Conservation (phyloP, 495 filamentous ascomycete genomes). For the Penicillium subrubescens region DNA sequence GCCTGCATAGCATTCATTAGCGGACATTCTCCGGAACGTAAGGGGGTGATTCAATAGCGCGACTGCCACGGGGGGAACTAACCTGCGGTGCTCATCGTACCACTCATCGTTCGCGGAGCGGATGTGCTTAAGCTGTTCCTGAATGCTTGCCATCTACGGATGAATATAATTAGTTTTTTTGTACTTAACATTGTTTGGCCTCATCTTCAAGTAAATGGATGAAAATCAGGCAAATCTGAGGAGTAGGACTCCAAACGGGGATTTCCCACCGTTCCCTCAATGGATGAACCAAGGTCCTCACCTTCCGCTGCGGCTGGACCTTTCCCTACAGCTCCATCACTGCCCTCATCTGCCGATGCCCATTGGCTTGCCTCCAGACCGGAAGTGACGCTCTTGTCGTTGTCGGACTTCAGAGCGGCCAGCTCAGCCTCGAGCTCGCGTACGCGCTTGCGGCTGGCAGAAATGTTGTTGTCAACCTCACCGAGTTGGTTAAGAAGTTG, state of each 20-base stretch:
- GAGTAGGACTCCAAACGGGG: constrained; percentile 43
- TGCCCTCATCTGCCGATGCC: constrained; percentile 39
- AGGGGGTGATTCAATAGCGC: background rate
- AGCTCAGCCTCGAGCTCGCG: constrained; percentile 52
- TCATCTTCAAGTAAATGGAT: constrained; percentile 38
- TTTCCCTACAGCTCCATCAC: constrained; percentile 34
- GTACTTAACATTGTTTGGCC: constrained; percentile 15
- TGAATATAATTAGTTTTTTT: constrained; percentile 25
- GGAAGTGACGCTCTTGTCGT: constrained; percentile 27
- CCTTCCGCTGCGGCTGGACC: constrained; percentile 50
- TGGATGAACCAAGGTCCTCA: constrained; percentile 57
- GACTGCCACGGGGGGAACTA: constrained; percentile 12
- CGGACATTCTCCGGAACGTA: background rate
- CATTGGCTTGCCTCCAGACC: constrained; percentile 46
- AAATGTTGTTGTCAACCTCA: constrained; percentile 43
- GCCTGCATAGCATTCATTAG: constrained; percentile 26
- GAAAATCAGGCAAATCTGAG: constrained; percentile 38
- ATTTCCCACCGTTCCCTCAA: constrained; percentile 57
- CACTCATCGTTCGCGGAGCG: constrained; percentile 48
- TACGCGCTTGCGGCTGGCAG: constrained; percentile 42
- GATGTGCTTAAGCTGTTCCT: constrained; percentile 55
- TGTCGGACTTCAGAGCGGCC: constrained; percentile 39
- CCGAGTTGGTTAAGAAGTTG: constrained; percentile 46
- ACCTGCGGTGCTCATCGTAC: constrained; percentile 50
- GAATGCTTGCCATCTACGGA: constrained; percentile 53